Base-by-base conservation (phyloP, 2,329 filamentous ascomycete genomes). In the Chaetoscypha palmicola region DNA sequence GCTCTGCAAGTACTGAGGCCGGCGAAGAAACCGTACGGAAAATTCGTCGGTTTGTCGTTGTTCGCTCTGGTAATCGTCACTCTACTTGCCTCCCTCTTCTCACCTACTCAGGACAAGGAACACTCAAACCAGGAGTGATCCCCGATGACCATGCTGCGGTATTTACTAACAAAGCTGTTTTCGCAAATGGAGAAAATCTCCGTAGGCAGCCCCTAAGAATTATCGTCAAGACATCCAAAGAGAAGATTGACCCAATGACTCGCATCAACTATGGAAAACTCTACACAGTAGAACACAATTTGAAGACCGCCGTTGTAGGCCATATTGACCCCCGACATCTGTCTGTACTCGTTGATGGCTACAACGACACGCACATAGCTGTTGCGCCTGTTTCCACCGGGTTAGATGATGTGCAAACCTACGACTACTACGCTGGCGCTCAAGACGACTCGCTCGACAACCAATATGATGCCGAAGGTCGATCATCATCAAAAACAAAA, bases 221-320 rank as follows among this genome's bases (percentile, higher is more conserved):
- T 14, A 9, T 24, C 5, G 9, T 17, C 8, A 38, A 24, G 4
- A 14, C 11, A 5, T 21, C 35, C 4, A 5, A 17, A 24, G 35
- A 38, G 5, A 38, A 24, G 19, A 9, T 38, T 23, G 35, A 23
- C n/a, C 20, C 35, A 14, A 38, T 38, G 35, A 38, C 35, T 7
- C 35, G 35, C 10, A 1, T 38, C 4, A 38, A 38, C 17, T 38
- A 24, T 21, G 22, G 11, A 7, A 38, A 38, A 16, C n/a, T 41
- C 2, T 38, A 38, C 14, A 38, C 35, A 8, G 19, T 38, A 9
- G 35, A 38, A 38, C 17, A 24, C 35, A 38, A 38, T n/a, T 12
- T 38, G 11, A 38, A 38, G 20, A n/a, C 24, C 10, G 5, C 11
- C 4, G 12, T 38, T 12, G 24, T 38, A 12, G 35, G 35, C 10